These are phyloP conservation scores for Aureobasidium sp. DNA, from an alignment of 2,329 filamentous ascomycete species.

Conservation along the genomic window DNA sequence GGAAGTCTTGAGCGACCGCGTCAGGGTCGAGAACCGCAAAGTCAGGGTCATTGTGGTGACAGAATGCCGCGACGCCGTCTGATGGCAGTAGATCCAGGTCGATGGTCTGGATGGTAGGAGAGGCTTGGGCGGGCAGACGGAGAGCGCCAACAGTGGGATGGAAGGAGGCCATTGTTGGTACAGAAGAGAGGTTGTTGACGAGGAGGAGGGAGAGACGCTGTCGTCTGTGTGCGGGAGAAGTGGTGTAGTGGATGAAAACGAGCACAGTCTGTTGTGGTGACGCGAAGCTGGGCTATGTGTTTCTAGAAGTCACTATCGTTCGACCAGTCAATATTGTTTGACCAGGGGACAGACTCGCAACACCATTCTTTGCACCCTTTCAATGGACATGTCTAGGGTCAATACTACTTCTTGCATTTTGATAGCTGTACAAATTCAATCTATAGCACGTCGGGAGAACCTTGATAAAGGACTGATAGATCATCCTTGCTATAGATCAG, in stretches of 20 bases:
- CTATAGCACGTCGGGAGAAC: too few relatives aligned
- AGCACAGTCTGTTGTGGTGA: not conserved
- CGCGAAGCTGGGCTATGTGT: not conserved
- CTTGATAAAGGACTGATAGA: too few relatives aligned
- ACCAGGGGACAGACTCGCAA: too few relatives aligned
- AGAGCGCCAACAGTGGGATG: not conserved
- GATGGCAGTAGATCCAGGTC: not conserved
- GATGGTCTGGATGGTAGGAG: not conserved
- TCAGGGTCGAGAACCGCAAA: not conserved
- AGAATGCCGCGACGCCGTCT: not conserved
- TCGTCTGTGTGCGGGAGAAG: not conserved
- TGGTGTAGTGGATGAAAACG: not conserved
- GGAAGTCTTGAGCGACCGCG: not conserved
- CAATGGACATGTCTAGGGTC: not conserved
- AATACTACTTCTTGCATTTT: not conserved
- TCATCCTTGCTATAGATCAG: not conserved
- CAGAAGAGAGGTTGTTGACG: not conserved
- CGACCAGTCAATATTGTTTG: not conserved
- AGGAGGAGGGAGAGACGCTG: not conserved
- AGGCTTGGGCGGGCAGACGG: not conserved
- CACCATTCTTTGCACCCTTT: not conserved
- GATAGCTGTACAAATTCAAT: not conserved
- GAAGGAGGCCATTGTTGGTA: not conserved
- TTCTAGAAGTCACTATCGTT: not conserved
- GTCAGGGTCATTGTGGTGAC: not conserved